Evolutionary conservation across 176 grass and related monocot genomes (phyloP), one percentile per base, ranked within the genome.

Genomic region (Triticum turgidum): DNA sequence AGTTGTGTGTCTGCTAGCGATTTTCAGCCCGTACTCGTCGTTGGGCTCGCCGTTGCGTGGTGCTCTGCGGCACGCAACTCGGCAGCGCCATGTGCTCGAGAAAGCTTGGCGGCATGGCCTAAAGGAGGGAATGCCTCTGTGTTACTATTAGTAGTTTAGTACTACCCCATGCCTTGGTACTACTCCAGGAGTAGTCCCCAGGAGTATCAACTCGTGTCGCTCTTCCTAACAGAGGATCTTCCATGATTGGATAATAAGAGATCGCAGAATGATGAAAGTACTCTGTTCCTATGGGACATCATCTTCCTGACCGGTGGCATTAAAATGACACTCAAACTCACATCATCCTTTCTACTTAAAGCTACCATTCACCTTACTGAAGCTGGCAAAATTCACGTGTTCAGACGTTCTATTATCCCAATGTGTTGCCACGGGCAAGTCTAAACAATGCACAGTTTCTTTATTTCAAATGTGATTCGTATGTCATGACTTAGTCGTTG

Each of bases 1-100:
- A 68, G 69, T 49, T 69, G 15, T 37, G 12, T 69, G 68, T 85
- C 62, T 20, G 35, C n/a, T 80, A 80, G 67, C 65, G 7, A 80
- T 69, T 68, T 87, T 65, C 58, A 32, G 65, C 41, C 35, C 85
- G 84, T 61, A 85, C 67, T 69, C 8, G 35, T 80, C 45, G 17
- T 80, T 45, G 11, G 66, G 22, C 35, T 25, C 83, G 44, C 73
- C 13, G 47, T 15, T 49, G 45, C 4, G 45, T 1, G 12, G 4
- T 49, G 45, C 12, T 51, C 47, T 51, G 47, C 47, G 47, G 42
- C 47, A 51, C 47, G 47, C 47, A 14, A 51, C 47, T 14, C 4
- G 47, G 12, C 47, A 9, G 49, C 49, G 0, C 51, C 51, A 54
- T 54, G 51, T 54, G 51, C 15, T 54, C 51, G 17, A 59, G 56